Evolutionary conservation across 768 basidiomycete genomes (phyloP).

Genomic region (Russula foetens): DNA sequence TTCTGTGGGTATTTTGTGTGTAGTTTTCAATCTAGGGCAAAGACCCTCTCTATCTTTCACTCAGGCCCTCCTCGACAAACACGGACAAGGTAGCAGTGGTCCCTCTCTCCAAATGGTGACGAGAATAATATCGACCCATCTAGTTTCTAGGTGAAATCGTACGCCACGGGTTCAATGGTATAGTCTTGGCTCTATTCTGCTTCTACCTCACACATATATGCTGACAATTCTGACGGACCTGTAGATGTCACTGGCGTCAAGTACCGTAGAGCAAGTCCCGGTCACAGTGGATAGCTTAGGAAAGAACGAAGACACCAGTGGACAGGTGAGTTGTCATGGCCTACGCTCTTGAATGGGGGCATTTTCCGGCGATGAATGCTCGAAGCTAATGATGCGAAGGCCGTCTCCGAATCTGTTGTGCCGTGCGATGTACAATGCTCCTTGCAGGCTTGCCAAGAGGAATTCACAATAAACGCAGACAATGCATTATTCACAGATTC

Average conservation of each 20-base stretch:
- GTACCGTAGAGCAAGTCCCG: background rate
- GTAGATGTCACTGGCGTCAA: background rate
- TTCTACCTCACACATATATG: constrained; percentile 8
- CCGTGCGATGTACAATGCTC: background rate
- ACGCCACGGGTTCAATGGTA: background rate
- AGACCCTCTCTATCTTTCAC: background rate
- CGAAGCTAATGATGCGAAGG: background rate
- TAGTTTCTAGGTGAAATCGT: background rate
- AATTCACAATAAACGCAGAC: background rate
- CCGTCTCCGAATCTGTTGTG: background rate
- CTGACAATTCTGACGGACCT: background rate
- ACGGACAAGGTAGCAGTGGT: background rate
- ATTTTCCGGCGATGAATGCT: background rate
- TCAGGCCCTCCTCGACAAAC: background rate
- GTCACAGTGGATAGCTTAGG: background rate
- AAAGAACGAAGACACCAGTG: background rate
- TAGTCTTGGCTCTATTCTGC: background rate
- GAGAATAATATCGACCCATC: background rate
- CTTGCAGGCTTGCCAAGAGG: background rate
- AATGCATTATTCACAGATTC: background rate
- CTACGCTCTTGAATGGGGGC: background rate
- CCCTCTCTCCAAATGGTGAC: background rate
- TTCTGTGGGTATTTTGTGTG: no score
- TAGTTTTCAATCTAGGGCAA: no score
- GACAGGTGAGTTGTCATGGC: background rate